Evolutionary conservation across 257 asterid species (phyloP).

Genomic region (Plantago ovata): DNA sequence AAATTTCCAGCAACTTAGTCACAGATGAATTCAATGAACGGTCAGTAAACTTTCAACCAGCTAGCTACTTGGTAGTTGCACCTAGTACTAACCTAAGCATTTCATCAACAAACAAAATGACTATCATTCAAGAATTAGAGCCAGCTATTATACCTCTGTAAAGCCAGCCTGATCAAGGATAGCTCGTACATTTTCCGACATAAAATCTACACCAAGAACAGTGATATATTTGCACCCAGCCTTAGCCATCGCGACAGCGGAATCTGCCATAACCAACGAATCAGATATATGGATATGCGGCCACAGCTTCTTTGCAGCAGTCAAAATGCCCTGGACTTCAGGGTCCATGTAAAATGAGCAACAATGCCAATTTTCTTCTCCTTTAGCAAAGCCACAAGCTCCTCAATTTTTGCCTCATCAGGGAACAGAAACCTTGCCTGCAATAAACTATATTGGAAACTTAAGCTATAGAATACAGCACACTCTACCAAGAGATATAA

Average conservation of each 20-base stretch:
- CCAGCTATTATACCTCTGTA: slow-evolving; percentile 49
- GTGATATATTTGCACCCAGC: slow-evolving; percentile 82
- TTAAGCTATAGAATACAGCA: slow-evolving; percentile 12
- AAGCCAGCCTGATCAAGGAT: slow-evolving; percentile 97
- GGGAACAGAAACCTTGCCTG: slow-evolving; percentile 95
- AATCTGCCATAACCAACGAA: slow-evolving; percentile 96
- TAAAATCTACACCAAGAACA: slow-evolving; percentile 95
- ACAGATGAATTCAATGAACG: too few species aligned
- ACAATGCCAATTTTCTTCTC: slow-evolving; percentile 94
- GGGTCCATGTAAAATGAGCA: slow-evolving; percentile 99
- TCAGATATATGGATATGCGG: slow-evolving; percentile 97
- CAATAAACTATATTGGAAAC: slow-evolving; percentile 38
- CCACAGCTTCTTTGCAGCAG: slow-evolving; percentile 95
- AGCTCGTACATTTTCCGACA: slow-evolving; percentile 98
- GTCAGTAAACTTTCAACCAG: too few species aligned
- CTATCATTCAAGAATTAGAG: slow-evolving; percentile 4
- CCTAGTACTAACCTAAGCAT: too few species aligned
- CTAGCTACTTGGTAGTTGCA: too few species aligned
- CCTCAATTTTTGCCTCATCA: slow-evolving; percentile 54
- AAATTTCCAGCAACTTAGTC: too few species aligned
- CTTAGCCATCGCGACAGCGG: slow-evolving; percentile 94
- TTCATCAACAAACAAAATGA: neutral
- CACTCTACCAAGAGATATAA: neutral
- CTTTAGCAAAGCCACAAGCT: slow-evolving; percentile 71
- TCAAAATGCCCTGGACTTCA: slow-evolving; percentile 95